Evolutionary conservation across 768 basidiomycete genomes (phyloP), one percentile per base, ranked within the genome.

Genomic region (Tulasnella calospora): DNA sequence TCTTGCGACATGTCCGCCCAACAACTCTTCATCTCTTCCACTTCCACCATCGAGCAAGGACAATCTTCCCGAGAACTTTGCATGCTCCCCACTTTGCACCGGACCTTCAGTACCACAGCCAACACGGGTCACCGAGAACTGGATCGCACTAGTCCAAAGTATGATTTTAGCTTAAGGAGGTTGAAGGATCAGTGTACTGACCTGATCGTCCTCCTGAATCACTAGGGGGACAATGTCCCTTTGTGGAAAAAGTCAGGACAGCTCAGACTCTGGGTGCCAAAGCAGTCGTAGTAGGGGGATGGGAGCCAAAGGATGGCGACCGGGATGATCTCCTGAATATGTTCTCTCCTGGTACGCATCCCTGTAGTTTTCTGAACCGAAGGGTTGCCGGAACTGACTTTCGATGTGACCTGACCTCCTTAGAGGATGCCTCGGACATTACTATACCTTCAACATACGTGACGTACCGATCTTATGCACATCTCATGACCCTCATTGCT

Each of bases 221-320:
- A 67, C 33, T 67, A 67, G 61, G 61, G 27, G 96, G 96, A 1
- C 85, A 90, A 74, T 99, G 97, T 83, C 91, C 95, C 79, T 99
- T 99, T 83, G 92, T 94, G 15, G 92, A 91, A 82, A 99, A 99
- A 86, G 94, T 87, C 36, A 85, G 92, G 71, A 89, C 90, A 81
- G 92, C 91, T 9, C 88, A 90, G 82, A 81, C 82, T 67, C 85
- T 94, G 30, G 96, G 96, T 13, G 96, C 96, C 7, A 89, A 87
- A 81, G 97, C 92, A 5, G 91, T 98, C 70, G 91, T 99, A n/a
- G 94, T 99, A 10, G 97, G 96, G 47, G 96, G 96, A 46, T 87
- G 91, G 81, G 89, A 88, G 27, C 82, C 87, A 78, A 88, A 87
- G 46, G 81, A 38, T 46, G 93, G 90, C 9, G 88, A 88, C 80